Evolutionary conservation across 768 basidiomycete species (phyloP).

Genomic region (Phaeotremella fagi): DNA sequence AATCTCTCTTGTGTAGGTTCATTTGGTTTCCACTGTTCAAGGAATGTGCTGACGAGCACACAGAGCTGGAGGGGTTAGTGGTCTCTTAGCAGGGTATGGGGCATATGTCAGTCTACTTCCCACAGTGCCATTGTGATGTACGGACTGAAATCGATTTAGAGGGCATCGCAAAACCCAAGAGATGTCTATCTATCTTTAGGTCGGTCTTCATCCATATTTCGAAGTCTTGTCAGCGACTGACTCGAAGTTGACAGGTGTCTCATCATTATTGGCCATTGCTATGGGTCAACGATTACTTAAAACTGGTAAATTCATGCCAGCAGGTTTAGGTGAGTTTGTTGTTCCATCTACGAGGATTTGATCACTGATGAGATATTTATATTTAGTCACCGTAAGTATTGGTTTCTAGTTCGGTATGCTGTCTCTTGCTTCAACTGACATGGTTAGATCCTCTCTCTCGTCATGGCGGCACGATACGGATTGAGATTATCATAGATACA

Average conservation of each 20-base stretch:
- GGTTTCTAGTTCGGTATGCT: not conserved
- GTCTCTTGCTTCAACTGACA: too few species aligned
- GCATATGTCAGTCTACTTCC: slow-evolving; percentile 10
- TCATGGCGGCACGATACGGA: slow-evolving; percentile 14
- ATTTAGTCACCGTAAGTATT: not conserved
- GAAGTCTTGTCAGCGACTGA: not conserved
- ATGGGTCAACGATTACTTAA: slow-evolving; percentile 12
- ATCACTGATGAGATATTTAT: too few species aligned
- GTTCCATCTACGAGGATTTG: too few species aligned
- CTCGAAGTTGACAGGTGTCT: not conserved
- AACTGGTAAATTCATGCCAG: slow-evolving; percentile 19
- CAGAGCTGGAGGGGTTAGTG: slow-evolving; percentile 10
- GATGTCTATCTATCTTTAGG: slow-evolving; percentile 10
- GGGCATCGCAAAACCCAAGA: slow-evolving; percentile 7
- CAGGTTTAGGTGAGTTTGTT: slow-evolving; percentile 15
- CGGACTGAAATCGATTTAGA: not conserved
- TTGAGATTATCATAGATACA: slow-evolving; percentile 1
- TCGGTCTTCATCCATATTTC: not conserved
- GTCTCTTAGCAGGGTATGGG: slow-evolving; percentile 9
- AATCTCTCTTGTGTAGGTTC: slow-evolving; percentile 16
- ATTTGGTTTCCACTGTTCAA: not conserved
- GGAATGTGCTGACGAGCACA: not conserved
- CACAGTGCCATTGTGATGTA: not conserved
- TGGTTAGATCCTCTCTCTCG: slow-evolving; percentile 4
- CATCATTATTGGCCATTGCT: not conserved